Evolutionary conservation across 164 flowering plant species (phyloP).

Genomic region (Akebia trifoliata): DNA sequence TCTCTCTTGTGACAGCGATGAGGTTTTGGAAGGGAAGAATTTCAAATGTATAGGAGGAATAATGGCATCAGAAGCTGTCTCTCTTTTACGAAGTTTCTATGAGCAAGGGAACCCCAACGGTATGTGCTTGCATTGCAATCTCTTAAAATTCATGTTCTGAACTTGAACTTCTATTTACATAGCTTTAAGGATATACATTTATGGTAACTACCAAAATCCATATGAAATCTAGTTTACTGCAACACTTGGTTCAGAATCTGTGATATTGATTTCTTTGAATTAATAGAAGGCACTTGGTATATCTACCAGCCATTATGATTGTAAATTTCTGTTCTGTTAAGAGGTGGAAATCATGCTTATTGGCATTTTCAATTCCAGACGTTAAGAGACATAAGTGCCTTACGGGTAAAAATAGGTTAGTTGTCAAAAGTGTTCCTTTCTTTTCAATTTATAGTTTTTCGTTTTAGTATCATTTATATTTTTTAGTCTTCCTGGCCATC

Average conservation of each 20-base stretch:
- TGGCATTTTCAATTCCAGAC: neutral
- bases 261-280: neutral
- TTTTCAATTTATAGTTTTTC: neutral
- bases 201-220: neutral
- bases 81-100: slow-evolving; percentile 41
- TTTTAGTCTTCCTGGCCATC: too few species aligned
- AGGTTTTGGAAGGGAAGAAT: neutral
- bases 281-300: neutral
- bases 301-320: neutral
- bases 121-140: neutral
- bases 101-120: neutral
- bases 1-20: neutral
- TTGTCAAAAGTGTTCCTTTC: neutral
- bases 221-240: neutral
- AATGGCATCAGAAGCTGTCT: neutral
- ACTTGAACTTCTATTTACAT: neutral
- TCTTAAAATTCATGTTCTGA: slow-evolving; percentile 4
- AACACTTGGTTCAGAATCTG: neutral
- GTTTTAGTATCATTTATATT: neutral
- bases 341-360: neutral
- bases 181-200: too few species aligned
- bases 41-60: neutral
- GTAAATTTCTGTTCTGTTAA: neutral
- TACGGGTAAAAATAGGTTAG: too few species aligned
- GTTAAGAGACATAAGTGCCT: neutral